Evolutionary conservation across 2,329 filamentous ascomycete species (phyloP), one percentile per base, ranked within the genome.

Genomic region (Davidsoniella eucalypti): DNA sequence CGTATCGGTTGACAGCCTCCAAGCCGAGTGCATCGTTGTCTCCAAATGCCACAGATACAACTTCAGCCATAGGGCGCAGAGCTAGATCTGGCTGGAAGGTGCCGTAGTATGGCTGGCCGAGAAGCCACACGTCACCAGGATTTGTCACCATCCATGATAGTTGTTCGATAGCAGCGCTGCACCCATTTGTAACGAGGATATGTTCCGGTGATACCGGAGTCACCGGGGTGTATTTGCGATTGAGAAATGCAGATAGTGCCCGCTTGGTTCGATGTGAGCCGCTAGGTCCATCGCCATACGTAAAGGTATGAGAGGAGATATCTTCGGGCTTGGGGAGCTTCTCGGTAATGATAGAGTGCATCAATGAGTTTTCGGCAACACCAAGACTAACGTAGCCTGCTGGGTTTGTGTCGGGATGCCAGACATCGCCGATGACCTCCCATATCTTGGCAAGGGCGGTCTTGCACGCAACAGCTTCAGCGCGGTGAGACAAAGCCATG

Each of bases 321-420:
- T 64, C 56, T 5, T 68, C 55, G 42, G 66, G 65, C 2, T 56
- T 55, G 55, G 69, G 66, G 26, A 68, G 61, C 52, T 68, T 68
- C 17, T 65, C 56, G 2, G 64, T 58, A 2, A 75, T 62, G 2
- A 62, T 56, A 16, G 64, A 56, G 50, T 74, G 71, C 70, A 75
- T 72, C 40, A 75, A 64, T 0, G 60, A 58, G 56, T 75, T 75
- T 57, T 75, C 72, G 5, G 72, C 72, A 1, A 75, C 62, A 1
- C 71, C 71, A 0, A 76, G 63, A 52, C 67, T 72, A 29, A 73
- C 60, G 53, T 67, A 71, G 23, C 71, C 71, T 12, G 59, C 55
- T 0, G 67, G 65, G 47, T 70, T 70, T 3, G 58, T 55, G 3
- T 56, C 44, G 0, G 65, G 63, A 49, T 70, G 55, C 62, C 65